Base-by-base conservation (phyloP, 2,329 filamentous ascomycete genomes). In the Clarireedia hainanense region DNA sequence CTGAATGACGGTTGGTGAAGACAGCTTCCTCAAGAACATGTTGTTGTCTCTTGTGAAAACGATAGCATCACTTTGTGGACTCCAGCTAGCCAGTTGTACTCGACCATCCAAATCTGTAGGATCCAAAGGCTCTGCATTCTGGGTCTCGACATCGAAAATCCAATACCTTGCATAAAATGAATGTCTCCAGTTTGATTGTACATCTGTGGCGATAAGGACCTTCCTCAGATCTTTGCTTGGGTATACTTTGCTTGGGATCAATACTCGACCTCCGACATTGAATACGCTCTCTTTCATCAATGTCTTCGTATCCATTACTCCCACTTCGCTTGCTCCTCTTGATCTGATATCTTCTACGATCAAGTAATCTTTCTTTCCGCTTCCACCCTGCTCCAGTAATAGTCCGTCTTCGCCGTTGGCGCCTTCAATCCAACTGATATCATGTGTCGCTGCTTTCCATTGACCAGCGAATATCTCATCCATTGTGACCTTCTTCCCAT, bases 31-130 rank as follows among this genome's bases (percentile, higher is more conserved):
- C 46, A 97, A 74, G 68, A 84, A 97, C 65, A 99, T 75, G 70
- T 99, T 96, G 73, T 99, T 97, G 59, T 91, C 80, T 61, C 86
- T 79, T 1, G 91, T 95, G 70, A 92, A 99, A n/a, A 89, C 88
- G 3, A 99, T 73, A 1, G 90, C 86, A 70, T 96, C 84, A 61
- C 91, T 91, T 52, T 83, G 80, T 0, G 94, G 94, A 56, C 89
- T 95, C 91, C 92, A 96, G 34, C 82, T 83, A 6, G 92, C 94
- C 53, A 96, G 78, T 71, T 97, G 91, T 24, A 96, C 78, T 47
- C 82, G 79, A 17, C 78, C 82, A 12, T 82, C 72, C 1, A 81
- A 77, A 48, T 88, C 76, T 2, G 74, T 75, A 0, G 89, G 86
- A 61, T 96, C 83, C 52, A 99, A 74, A 0, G 94, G 84, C 70